Evolutionary conservation across 2,329 filamentous ascomycete species (phyloP).

Genomic region (Talaromyces sp.): DNA sequence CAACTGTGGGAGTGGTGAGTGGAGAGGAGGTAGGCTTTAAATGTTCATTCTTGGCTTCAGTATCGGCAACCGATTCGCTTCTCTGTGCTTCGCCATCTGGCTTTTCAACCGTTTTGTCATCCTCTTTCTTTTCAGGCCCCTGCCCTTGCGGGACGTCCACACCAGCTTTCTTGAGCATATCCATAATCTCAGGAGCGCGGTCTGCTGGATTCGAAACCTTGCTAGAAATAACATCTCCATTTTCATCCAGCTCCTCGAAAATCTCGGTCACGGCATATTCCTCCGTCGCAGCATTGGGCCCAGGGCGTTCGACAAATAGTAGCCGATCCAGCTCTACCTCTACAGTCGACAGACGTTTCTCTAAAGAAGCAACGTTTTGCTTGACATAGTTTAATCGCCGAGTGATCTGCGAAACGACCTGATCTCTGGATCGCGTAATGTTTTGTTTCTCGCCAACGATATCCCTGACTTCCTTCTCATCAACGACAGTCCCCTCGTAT

Average conservation of each 20-base stretch:
- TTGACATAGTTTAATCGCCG: slow-evolving; percentile 85
- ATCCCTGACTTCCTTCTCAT: slow-evolving; percentile 53
- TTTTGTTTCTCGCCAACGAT: slow-evolving; percentile 48
- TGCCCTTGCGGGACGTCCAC: slow-evolving; percentile 32
- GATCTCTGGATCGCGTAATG: slow-evolving; percentile 52
- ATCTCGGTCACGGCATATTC: slow-evolving; percentile 84
- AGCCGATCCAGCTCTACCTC: slow-evolving; percentile 65
- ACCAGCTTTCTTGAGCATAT: slow-evolving; percentile 74
- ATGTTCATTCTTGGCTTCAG: background rate
- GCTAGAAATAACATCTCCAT: slow-evolving; percentile 75
- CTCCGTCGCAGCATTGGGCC: slow-evolving; percentile 48
- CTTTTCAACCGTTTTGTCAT: background rate
- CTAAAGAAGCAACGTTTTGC: slow-evolving; percentile 71
- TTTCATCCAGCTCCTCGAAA: slow-evolving; percentile 83
- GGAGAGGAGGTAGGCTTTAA: background rate
- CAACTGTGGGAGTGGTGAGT: background rate
- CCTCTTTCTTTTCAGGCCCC: background rate
- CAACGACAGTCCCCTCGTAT: slow-evolving; percentile 44
- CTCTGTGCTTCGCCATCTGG: background rate
- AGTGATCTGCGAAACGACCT: slow-evolving; percentile 65
- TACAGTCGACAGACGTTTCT: slow-evolving; percentile 66
- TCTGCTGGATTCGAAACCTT: slow-evolving; percentile 65
- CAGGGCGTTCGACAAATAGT: slow-evolving; percentile 57
- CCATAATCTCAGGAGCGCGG: slow-evolving; percentile 63
- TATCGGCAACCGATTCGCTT: background rate